Conservation (phyloP, 2,329 filamentous ascomycete species). For the Phialemonium atrogriseum region DNA sequence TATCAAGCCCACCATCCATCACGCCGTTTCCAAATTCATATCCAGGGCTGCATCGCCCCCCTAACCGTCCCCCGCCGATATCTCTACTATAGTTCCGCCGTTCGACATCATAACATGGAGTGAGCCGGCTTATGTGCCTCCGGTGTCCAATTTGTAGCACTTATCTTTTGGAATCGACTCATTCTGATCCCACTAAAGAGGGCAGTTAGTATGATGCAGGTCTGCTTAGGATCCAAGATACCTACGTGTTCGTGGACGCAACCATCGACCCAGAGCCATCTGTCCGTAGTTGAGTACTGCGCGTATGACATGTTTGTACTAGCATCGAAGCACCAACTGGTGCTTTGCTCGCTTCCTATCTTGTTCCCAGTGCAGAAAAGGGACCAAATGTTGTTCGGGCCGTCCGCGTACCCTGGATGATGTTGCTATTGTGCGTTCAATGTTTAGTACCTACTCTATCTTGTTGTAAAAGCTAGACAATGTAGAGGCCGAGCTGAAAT, state of each 20-base stretch:
- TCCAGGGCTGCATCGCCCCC: too few species aligned
- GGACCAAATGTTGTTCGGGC: conserved; percentile 26
- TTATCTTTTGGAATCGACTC: conserved; percentile 20
- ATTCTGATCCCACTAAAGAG: conserved; percentile 24
- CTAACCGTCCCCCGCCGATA: too few species aligned
- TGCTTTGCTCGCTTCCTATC: conserved; percentile 23
- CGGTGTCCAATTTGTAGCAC: conserved; percentile 13
- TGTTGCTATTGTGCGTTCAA: conserved; percentile 22
- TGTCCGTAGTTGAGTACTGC: conserved; percentile 25
- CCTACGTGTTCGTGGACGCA: conserved; percentile 32
- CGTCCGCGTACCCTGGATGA: conserved; percentile 24
- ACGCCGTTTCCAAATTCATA: too few species aligned
- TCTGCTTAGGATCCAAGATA: conserved; percentile 2
- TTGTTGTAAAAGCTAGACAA: neutral
- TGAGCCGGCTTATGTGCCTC: neutral
- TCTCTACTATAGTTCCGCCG: too few species aligned
- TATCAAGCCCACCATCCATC: too few species aligned
- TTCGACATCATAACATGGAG: too few species aligned
- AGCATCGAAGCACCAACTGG: conserved; percentile 28
- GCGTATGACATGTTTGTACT: conserved; percentile 32
- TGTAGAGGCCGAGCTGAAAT: too few species aligned
- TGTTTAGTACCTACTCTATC: neutral
- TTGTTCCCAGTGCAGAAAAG: conserved; percentile 28
- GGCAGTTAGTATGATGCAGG: conserved; percentile 6
- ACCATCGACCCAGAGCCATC: conserved; percentile 30